Evolutionary conservation across 139 green algal genomes (phyloP), one percentile per base, ranked within the genome.

Genomic region (Chlamydomonas schloesseri): DNA sequence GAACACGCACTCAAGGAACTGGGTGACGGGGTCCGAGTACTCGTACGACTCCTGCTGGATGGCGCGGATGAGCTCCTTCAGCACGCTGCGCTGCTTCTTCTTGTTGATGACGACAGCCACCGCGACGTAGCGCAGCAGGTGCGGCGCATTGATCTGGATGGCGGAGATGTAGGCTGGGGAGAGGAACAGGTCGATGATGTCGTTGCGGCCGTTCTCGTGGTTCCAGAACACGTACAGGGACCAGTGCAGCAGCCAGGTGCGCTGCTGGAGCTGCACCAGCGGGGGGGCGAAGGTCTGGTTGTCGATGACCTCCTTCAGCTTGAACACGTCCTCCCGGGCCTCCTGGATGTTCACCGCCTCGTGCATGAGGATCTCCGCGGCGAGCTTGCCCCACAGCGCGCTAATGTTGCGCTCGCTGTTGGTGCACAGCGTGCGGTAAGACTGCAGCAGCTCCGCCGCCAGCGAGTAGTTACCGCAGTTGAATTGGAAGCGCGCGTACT

Each of bases 191-290:
- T 99, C 98, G 34, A 99, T 95, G 74, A 99, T 95, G 57, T 91
- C 87, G 90, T 98, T 98, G 75, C 95, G 91, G 26, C 98, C 98
- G 84, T 97, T 98, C 81, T 99, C 96, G 86, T 98, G 95, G 94
- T 99, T 99, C 93, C 98, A 99, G 94, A 99, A 99, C 42, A 99
- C 95, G 88, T 98, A 99, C 28, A 99, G 93, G 15, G 91, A 84
- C 98, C 97, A 99, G 92, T 99, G 98, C 93, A 99, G 95, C 83
- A 99, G 94, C 98, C 98, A 99, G 42, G 96, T 97, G 82, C 98
- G 96, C 93, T 99, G 96, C 93, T 99, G 96, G 87, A 99, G 94
- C 93, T 98, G 96, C 78, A 92, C 88, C 31, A 98, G 89, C 28
- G 97, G 91, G 3, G 93, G 92, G 1, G 94, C 89, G 91, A 99